Base-by-base conservation (phyloP, 768 basidiomycete species). In the Postia placenta region DNA sequence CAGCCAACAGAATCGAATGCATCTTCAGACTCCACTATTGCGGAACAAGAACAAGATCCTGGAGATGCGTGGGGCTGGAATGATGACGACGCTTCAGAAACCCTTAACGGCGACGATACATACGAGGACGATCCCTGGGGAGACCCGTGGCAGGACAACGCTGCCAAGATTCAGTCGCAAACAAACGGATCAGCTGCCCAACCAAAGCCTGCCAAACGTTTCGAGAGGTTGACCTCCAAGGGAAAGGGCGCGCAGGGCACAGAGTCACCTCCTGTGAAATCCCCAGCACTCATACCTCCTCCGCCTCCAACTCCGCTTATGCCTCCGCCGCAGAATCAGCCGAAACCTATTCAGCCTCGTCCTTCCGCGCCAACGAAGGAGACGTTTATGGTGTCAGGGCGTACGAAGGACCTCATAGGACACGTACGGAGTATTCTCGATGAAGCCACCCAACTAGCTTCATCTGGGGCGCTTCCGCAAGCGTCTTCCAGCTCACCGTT, bases 41-140 rank as follows among this genome's bases (percentile, higher is more conserved):
- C 7, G 17, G 38, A 14, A 9, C 45, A 50, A 2, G 56, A 57
- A 7, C 60, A 59, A 12, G 75, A 79, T 54, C 64, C 78, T 7
- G 69, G 64, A 14, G 81, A 84, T 56, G 80, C 85, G 0, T 91
- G 89, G 88, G 89, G 83, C 2, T 88, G 81, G 81, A 81, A 87
- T 33, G 79, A 81, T 36, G 72, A 72, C 11, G 70, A 64, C 41
- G 53, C 60, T 3, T 24, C 47, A 11, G 45, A 67, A 5, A 43
- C 60, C 6, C 63, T 64, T 11, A 64, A 54, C 15, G 64, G 69
- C 20, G 59, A 60, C 3, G 57, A 68, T 3, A 46, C 59, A 19
- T 41, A 48, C 76, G 86, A 86, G 40, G 71, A 66, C 45, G 79
- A 87, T 53, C 80, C 85, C 2, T 87, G 86, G 87, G 75, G 67